These are phyloP conservation scores for Leccinum huronense DNA, from an alignment of 1,284 basidiomycete species.

Conservation along the genomic window DNA sequence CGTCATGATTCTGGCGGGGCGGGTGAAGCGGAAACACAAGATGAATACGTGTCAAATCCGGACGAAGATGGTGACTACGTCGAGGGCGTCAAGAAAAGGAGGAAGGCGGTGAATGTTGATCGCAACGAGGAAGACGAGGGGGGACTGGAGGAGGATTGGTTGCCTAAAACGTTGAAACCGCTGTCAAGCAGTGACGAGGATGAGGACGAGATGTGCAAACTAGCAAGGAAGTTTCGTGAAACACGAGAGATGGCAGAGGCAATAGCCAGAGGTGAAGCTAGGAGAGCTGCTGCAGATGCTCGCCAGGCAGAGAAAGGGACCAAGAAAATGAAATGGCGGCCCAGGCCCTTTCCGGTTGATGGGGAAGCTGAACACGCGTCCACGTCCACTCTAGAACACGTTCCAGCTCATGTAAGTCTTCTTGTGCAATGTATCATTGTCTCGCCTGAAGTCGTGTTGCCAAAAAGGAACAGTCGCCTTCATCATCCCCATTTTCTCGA, in stretches of 20 bases:
- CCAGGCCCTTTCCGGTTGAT: conserved; percentile 36
- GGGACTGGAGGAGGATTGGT: conserved; percentile 16
- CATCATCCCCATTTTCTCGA: conserved; percentile 7
- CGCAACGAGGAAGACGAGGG: conserved; percentile 2
- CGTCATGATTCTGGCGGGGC: conserved; percentile 7
- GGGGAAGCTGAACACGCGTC: conserved; percentile 2
- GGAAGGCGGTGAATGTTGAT: conserved; percentile 14
- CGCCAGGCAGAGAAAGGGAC: conserved; percentile 11
- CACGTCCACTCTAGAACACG: not conserved
- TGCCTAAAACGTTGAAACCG: conserved; percentile 36
- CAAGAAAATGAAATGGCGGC: conserved; percentile 25
- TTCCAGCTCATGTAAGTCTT: conserved; percentile 19
- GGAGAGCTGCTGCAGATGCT: conserved; percentile 15
- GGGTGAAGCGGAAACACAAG: conserved; percentile 34
- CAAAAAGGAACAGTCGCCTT: conserved; percentile 14
- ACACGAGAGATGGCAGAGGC: conserved; percentile 28
- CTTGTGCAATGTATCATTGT: not conserved
- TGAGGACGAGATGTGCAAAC: conserved; percentile 32
- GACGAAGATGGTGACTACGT: conserved; percentile 32
- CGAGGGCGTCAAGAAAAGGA: conserved; percentile 14
- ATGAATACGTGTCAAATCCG: conserved; percentile 22
- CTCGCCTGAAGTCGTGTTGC: conserved; percentile 2
- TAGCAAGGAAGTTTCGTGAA: conserved; percentile 26
- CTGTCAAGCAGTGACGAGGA: conserved; percentile 43
- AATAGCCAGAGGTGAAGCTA: conserved; percentile 17